Conservation (phyloP, 768 basidiomycete species). For the Sporobolomyces pararoseus region DNA sequence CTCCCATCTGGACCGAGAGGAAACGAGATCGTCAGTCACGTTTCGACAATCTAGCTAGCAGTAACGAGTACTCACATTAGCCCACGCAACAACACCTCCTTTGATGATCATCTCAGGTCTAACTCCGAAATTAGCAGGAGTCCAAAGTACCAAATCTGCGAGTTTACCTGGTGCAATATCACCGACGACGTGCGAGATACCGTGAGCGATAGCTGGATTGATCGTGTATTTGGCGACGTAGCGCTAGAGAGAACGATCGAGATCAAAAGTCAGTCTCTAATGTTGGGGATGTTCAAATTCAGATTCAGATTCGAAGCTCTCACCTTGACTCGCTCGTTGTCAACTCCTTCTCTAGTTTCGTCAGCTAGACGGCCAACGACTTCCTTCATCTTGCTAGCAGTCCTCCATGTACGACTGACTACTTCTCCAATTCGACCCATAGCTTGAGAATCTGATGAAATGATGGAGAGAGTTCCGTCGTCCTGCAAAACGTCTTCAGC, state of each 20-base stretch:
- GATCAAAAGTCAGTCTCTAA: too few species aligned
- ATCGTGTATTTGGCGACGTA: constrained; percentile 96
- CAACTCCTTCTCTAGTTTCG: constrained; percentile 63
- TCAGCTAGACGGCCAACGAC: constrained; percentile 66
- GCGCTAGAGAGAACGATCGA: too few species aligned
- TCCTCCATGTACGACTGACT: constrained; percentile 86
- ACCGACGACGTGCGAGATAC: constrained; percentile 81
- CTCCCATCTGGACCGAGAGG: constrained; percentile 76
- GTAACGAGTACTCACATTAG: constrained; percentile 60
- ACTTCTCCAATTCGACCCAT: constrained; percentile 97
- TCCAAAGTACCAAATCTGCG: constrained; percentile 94
- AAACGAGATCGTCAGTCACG: neutral
- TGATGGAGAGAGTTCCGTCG: constrained; percentile 87
- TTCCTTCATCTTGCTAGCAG: constrained; percentile 88
- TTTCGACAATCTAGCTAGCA: neutral
- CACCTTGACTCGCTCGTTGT: constrained; percentile 88
- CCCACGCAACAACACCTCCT: constrained; percentile 86
- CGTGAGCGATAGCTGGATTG: constrained; percentile 93
- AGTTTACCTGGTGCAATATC: constrained; percentile 74
- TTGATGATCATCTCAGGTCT: constrained; percentile 94
- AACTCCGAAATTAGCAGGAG: constrained; percentile 84
- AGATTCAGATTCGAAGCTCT: neutral
- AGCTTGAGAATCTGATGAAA: constrained; percentile 92
- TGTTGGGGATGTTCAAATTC: too few species aligned
- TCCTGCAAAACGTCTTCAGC: constrained; percentile 75